Base-by-base conservation (phyloP, 2,329 filamentous ascomycete genomes). In the Acrodontium crateriforme region DNA sequence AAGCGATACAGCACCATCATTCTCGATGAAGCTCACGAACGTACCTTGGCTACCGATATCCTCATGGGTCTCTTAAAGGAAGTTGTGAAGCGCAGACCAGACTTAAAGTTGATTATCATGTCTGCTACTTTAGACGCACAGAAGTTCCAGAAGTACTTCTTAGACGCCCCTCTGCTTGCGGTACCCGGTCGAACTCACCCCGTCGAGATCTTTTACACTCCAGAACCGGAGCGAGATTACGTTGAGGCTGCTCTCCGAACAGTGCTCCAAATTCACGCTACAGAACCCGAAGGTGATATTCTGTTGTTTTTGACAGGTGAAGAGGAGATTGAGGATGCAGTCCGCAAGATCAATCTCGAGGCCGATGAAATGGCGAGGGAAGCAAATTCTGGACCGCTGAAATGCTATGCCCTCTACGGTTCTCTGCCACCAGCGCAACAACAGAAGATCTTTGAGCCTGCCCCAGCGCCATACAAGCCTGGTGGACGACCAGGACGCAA, bases 101-200 rank as follows among this genome's bases (percentile, higher is more conserved):
- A 98, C 54, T 66, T 98, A 47, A 98, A 98, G 64, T 81, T 98
- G 49, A 89, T 98, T 50, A 89, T 98, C 67, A 98, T 95, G 75
- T 95, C 87, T 50, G 89, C 89, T 35, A 98, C 89, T 7, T 70
- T 98, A 30, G 89, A 98, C 59, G 89, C 89, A 4, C 78, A 93
- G 50, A 98, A 98, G 59, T 98, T 98, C 54, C 89, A 95, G 56
- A 77, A 75, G 35, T 98, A 98, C 62, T 98, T 98, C 63, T 81
- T 84, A 59, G 74, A 93, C 46, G 89, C 89, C 4, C 89, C 89
- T 5, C 67, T 98, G 21, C 72, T 98, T 28, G 83, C 87, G 14
- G 89, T 98, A 3, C 89, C 89, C 18, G 89, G 89, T 52, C 76
- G 89, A 56, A 98, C 89, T 12, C 78, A 93, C 53, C 85, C 89